Evolutionary conservation across 1,284 basidiomycete species (phyloP), one percentile per base, ranked within the genome.

Genomic region (Fomitopsis pinicola): DNA sequence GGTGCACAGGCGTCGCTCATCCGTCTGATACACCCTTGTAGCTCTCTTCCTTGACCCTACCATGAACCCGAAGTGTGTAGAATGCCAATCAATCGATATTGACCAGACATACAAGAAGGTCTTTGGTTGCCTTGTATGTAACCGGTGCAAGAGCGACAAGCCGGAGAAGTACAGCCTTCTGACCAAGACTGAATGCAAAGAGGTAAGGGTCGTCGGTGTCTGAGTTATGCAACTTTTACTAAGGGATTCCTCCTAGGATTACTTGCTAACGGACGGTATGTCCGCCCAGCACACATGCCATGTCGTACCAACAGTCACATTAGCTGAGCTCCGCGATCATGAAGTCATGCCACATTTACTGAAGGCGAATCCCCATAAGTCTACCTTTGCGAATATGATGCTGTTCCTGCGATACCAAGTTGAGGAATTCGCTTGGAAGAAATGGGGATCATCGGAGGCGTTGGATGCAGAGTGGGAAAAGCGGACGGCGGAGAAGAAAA

Each of bases 321-420:
- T 67, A 93, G 94, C 95, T 28, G 97, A 99, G 74, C 82, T 99
- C 38, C 87, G 90, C 59, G 97, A 99, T 72, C 86, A 91, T 67
- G 95, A 98, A 68, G 77, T 92, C 22, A 83, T 99, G 64, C 97
- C 96, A 0, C 97, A 99, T 75, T 80, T 98, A 19, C 82, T 99
- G 57, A 95, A 96, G 72, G 92, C 95, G 3, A 99, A 99, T 72
- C 97, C 97, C 1, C 96, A 99, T 78, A 93, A 94, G 65, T 93
- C 95, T 26, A 97, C 95, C 0, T 99, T 95, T 73, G 92, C 91
- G 55, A 99, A 99, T 78, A 99, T 99, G 97, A 99, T 99, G 97
- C 83, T 99, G 28, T 99, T 95, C 76, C 82, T 98, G 7, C 88
- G 97, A 28, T 89, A 81, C 68, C 96, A 98, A 76, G 95, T 99